phyloP scores from a whole-genome alignment of 192 early-diverging fungal species.

The Spizellomyces punctatus region DNA sequence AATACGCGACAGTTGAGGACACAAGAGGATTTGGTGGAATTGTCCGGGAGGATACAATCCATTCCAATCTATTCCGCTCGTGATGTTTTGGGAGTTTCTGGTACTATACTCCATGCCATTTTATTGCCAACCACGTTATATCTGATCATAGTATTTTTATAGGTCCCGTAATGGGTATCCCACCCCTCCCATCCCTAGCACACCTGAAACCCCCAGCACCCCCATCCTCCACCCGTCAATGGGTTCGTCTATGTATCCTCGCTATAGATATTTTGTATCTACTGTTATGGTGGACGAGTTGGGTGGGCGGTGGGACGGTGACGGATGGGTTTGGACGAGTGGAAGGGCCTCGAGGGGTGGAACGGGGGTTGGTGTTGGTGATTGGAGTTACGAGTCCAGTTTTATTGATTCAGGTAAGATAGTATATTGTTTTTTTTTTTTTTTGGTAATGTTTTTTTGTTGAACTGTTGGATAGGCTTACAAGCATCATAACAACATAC shows the following conservation, averaged over 20 bases:
- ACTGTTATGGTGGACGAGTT: slow-evolving; percentile 10
- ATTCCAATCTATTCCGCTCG: slow-evolving; percentile 27
- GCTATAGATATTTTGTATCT: slow-evolving; percentile 1
- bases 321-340: neutral
- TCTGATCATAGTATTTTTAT: neutral
- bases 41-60: slow-evolving; percentile 21
- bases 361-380: neutral
- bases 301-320: neutral
- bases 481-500: neutral
- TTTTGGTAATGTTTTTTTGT: neutral
- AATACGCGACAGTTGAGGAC: slow-evolving; percentile 40
- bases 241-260: neutral
- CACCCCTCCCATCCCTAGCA: neutral
- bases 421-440: neutral
- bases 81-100: slow-evolving; percentile 37
- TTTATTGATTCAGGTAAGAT: slow-evolving; percentile 7
- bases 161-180: neutral
- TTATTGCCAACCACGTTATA: neutral
- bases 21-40: slow-evolving; percentile 40
- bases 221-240: neutral
- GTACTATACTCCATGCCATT: neutral
- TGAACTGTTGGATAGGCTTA: neutral
- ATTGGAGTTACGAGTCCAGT: slow-evolving; percentile 10
- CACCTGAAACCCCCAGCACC: neutral
- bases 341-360: neutral